These are phyloP conservation scores for Dioszegia aurantiaca DNA, from an alignment of 768 basidiomycete genomes.

Conservation along the genomic window DNA sequence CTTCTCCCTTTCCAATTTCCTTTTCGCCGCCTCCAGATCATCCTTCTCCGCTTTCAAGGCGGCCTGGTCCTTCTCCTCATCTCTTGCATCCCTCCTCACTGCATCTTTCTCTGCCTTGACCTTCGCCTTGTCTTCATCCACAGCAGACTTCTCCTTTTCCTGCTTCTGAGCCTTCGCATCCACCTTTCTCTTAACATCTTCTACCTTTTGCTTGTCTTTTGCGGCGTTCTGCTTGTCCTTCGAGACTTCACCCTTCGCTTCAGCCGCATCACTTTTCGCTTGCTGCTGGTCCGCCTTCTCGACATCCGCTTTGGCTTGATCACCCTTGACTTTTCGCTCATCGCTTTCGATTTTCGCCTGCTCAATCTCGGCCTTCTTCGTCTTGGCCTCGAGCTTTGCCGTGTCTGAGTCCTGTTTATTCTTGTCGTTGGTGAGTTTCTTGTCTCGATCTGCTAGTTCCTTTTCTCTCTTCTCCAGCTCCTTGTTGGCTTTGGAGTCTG, in stretches of 20 bases:
- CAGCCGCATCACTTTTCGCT: not conserved
- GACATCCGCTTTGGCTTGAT: constrained; percentile 5
- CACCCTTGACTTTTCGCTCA: constrained; percentile 1
- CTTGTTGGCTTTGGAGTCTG: not conserved
- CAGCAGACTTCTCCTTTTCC: not conserved
- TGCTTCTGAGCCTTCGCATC: constrained; percentile 6
- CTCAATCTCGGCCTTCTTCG: not conserved
- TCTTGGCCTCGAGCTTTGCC: not conserved
- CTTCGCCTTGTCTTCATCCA: not conserved
- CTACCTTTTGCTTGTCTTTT: constrained; percentile 4
- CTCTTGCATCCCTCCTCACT: constrained; percentile 1
- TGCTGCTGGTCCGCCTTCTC: not conserved
- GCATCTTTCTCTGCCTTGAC: not conserved
- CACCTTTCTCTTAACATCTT: constrained; percentile 1
- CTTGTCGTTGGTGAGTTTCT: constrained; percentile 3
- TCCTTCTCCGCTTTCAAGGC: constrained; percentile 6
- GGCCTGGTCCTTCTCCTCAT: constrained; percentile 6
- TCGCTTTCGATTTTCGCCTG: not conserved
- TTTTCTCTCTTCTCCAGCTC: constrained; percentile 1
- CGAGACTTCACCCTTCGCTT: constrained; percentile 2
- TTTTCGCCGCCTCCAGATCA: not conserved
- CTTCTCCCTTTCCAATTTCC: constrained; percentile 5
- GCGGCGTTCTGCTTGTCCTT: constrained; percentile 17
- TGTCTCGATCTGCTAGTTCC: not conserved
- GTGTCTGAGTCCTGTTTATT: constrained; percentile 1